Evolutionary conservation across 2,329 filamentous ascomycete species (phyloP).

Genomic region (Fusarium sp.): DNA sequence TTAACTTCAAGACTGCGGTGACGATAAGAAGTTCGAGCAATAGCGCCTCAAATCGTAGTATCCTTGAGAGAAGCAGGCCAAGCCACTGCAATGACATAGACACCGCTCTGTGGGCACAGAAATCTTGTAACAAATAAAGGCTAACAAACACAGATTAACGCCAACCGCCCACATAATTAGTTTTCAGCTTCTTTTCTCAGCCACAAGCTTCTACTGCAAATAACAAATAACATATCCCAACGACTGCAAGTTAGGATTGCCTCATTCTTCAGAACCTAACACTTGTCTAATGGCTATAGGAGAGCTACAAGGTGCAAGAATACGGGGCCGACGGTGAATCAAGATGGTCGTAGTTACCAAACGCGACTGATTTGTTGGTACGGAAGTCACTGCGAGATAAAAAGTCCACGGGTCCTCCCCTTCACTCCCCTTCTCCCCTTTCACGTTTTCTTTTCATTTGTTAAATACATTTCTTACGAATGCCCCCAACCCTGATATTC

Average conservation of each 20-base stretch:
- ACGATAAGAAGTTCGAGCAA: rapidly evolving
- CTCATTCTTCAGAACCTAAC: neutral
- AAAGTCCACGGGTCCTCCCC: neutral
- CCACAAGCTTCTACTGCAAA: neutral
- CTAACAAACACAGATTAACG: neutral
- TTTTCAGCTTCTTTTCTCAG: neutral
- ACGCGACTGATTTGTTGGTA: neutral
- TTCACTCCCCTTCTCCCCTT: neutral
- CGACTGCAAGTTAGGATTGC: neutral
- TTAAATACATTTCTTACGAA: neutral
- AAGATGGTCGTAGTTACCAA: neutral
- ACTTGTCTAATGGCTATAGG: neutral
- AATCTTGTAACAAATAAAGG: neutral
- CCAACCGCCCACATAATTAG: neutral
- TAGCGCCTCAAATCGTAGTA: no score
- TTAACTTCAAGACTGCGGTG: neutral
- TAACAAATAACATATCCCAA: neutral
- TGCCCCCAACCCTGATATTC: neutral
- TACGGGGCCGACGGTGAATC: neutral
- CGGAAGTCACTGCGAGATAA: neutral
- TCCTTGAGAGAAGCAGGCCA: no score
- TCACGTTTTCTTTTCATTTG: neutral
- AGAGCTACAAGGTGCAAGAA: neutral
- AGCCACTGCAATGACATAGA: no score
- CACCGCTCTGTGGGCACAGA: no score